Evolutionary conservation across 2,329 filamentous ascomycete genomes (phyloP).

Genomic region (Aspergillus neotritici): DNA sequence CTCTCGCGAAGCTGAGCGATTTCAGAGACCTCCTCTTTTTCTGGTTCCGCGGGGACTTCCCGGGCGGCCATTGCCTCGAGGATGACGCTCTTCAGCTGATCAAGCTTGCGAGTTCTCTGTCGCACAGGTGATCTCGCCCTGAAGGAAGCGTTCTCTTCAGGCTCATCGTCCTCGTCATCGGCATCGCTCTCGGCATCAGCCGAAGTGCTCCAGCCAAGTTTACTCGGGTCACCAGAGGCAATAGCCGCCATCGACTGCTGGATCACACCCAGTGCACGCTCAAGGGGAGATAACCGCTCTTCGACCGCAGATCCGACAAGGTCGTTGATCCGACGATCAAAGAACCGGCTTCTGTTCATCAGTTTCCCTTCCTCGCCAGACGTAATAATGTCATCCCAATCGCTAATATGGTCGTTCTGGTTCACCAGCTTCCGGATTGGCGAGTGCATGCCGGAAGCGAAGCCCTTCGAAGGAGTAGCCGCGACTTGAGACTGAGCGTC

Average conservation of each 20-base stretch:
- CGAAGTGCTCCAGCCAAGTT: conserved; percentile 59
- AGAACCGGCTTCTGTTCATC: conserved; percentile 75
- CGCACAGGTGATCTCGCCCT: conserved; percentile 68
- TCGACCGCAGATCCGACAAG: conserved; percentile 74
- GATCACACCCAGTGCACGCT: conserved; percentile 70
- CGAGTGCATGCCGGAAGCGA: conserved; percentile 51
- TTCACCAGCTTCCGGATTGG: conserved; percentile 60
- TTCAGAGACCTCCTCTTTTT: conserved; percentile 29
- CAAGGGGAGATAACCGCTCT: conserved; percentile 70
- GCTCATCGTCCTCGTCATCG: conserved; percentile 82
- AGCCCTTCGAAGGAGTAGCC: conserved; percentile 57
- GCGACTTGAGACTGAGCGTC: conserved; percentile 40
- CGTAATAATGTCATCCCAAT: conserved; percentile 85
- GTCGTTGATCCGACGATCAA: conserved; percentile 83
- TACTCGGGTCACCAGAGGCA: conserved; percentile 52
- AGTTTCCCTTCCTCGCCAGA: conserved; percentile 80
- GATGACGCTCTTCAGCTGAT: conserved; percentile 67
- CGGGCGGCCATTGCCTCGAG: conserved; percentile 59
- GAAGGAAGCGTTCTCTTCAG: conserved; percentile 47
- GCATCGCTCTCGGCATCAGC: conserved; percentile 75
- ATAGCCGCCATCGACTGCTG: conserved; percentile 61
- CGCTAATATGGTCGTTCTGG: conserved; percentile 63
- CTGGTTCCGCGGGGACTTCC: conserved; percentile 23
- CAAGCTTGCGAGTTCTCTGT: conserved; percentile 65
- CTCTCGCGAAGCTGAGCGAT: conserved; percentile 35